Conservation (phyloP, 1,284 basidiomycete genomes). For the Ustilago trichophora region DNA sequence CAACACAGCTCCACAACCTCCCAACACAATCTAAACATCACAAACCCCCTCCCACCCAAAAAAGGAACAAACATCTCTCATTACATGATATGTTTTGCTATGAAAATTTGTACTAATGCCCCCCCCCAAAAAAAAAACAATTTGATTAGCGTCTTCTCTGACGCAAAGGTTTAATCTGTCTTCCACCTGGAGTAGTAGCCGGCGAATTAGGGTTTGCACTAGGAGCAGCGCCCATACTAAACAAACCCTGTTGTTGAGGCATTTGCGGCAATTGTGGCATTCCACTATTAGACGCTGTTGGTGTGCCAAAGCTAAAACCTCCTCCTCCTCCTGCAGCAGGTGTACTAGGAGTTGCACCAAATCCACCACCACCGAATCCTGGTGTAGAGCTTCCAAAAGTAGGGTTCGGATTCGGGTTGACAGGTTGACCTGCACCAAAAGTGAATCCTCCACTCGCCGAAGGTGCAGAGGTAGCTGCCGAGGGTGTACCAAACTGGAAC, state of each 20-base stretch:
- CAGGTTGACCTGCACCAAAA: slow-evolving; percentile 14
- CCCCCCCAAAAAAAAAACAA: too few relatives aligned
- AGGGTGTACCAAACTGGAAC: slow-evolving; percentile 23
- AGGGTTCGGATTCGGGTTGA: too few relatives aligned
- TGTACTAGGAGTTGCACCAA: neutral
- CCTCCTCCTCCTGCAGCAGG: neutral
- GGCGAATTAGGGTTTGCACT: slow-evolving; percentile 1
- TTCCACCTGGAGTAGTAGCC: slow-evolving; percentile 19
- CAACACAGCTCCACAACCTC: too few relatives aligned
- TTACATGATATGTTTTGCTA: too few relatives aligned
- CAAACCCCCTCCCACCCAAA: too few relatives aligned
- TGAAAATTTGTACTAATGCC: too few relatives aligned
- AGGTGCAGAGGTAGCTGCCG: slow-evolving; percentile 4
- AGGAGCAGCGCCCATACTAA: slow-evolving; percentile 51
- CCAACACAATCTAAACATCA: too few relatives aligned
- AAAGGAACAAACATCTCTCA: too few relatives aligned
- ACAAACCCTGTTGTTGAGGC: slow-evolving; percentile 26
- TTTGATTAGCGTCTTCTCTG: slow-evolving; percentile 30
- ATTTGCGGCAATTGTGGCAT: slow-evolving; percentile 12
- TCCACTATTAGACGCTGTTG: neutral
- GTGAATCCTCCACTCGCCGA: slow-evolving; percentile 12
- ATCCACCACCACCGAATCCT: neutral
- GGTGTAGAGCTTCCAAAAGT: slow-evolving; percentile 15
- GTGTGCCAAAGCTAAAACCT: neutral
- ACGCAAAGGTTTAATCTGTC: slow-evolving; percentile 56